Evolutionary conservation across 331 rosid genomes (phyloP), one percentile per base, ranked within the genome.

Genomic region (Quercus tomentella): DNA sequence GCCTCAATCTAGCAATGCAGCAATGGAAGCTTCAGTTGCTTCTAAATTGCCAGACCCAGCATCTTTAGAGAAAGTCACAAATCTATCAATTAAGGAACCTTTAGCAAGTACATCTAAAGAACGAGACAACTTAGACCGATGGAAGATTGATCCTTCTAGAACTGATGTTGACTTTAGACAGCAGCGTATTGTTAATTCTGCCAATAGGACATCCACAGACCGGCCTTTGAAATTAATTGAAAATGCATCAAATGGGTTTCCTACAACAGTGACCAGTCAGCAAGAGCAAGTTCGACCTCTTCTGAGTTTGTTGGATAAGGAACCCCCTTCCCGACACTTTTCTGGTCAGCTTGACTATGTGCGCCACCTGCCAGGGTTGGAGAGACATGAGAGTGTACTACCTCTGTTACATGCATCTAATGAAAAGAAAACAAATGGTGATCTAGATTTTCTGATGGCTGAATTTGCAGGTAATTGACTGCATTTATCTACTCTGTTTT

Each of bases 321-420:
- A 96, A 79, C 98, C 98, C 15, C 98, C 94, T 73, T 96, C 99
- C 58, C 88, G 99, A 76, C 99, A 85, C 81, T 87, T 90, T 63
- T 96, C 99, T 69, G 99, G 98, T 80, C 99, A 93, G 90, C 98
- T 96, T 18, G 99, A 96, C 84, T 93, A 89, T 89, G 92, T 93
- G 56, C 94, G 89, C 83, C 96, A 96, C 82, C 83, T 93, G 62
- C 85, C 99, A 33, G 98, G 97, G 43, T 87, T 93, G 84, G 99
- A 96, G 79, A 93, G 94, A 80, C 99, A 96, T 87, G 99, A 96
- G 89, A 93, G 97, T 82, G 93, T 93, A 79, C 89, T 92, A 72
- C 99, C 99, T 75, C 89, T 96, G 70, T 81, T 96, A 74, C 99
- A 96, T 85, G 93, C 94, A 26, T 88, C 99, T 65, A 83, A 87